phyloP scores from a whole-genome alignment of 164 flowering plant species.

The Nelumbo lutea region DNA sequence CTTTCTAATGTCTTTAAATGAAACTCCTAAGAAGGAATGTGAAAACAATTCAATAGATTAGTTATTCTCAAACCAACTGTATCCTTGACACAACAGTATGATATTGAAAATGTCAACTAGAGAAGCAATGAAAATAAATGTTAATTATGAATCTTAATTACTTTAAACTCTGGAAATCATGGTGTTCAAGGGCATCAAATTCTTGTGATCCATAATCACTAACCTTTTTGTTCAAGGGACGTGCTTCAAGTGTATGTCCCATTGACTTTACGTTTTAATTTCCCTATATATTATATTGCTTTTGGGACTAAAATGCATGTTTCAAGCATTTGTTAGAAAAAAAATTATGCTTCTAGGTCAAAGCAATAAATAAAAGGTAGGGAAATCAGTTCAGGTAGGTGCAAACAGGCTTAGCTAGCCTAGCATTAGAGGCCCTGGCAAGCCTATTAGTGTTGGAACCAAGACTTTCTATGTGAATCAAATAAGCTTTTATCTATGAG shows the following conservation, averaged over 20 bases:
- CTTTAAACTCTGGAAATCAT: constrained; percentile 71
- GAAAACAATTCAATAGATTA: not conserved
- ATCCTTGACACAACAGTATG: not conserved
- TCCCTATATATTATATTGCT: constrained; percentile 29
- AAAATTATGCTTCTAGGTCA: not conserved
- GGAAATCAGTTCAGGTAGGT: no score
- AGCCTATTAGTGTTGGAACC: no score
- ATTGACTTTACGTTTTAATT: constrained; percentile 12
- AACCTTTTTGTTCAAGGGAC: constrained; percentile 85
- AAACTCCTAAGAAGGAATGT: constrained; percentile 56
- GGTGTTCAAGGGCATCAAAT: constrained; percentile 25
- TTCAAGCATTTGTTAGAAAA: no score
- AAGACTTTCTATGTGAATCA: no score
- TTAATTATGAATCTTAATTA: constrained; percentile 20
- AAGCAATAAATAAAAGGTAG: constrained; percentile 1
- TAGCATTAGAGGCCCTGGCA: constrained; percentile 2
- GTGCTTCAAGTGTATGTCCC: constrained; percentile 60
- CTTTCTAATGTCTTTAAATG: constrained; percentile 75
- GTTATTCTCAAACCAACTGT: not conserved
- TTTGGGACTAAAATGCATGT: constrained; percentile 46
- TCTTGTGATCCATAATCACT: constrained; percentile 19
- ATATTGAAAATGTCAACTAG: not conserved
- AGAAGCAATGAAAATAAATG: not conserved
- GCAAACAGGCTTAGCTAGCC: constrained; percentile 23
- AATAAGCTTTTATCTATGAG: no score